Percentiles rank a stretch among this genome's conserved stretches.
Conservation (phyloP, 306 rosid species). For the Prunus armeniaca region DNA sequence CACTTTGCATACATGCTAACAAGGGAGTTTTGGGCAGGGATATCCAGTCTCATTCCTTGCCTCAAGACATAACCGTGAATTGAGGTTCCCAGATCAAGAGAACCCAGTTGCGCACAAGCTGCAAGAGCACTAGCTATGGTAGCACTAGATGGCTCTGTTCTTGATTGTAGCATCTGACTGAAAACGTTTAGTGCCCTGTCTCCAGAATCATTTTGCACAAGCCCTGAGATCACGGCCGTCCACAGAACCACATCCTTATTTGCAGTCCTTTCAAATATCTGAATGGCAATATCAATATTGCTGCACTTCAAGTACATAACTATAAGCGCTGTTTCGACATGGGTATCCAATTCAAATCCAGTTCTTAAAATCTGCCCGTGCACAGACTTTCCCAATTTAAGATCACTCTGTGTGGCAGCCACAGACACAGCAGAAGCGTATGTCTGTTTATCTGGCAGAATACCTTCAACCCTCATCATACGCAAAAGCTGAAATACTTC, state of each 20-base stretch:
- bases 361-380: conserved; percentile 64
- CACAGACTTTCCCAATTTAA: conserved; percentile 54
- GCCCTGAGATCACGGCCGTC: conserved; percentile 89
- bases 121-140: conserved; percentile 65
- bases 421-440: conserved; percentile 47
- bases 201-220: conserved; percentile 53
- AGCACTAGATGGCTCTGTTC: conserved; percentile 52
- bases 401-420: conserved; percentile 40
- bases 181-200: conserved; percentile 53
- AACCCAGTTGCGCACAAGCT: conserved; percentile 64
- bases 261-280: conserved; percentile 40
- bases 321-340: conserved; percentile 50
- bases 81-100: conserved; percentile 48
- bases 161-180: conserved; percentile 44
- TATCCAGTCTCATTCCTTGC: conserved; percentile 48
- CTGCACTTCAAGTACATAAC: conserved; percentile 59
- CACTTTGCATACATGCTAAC: conserved; percentile 77
- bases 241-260: conserved; percentile 61
- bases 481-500: conserved; percentile 39
- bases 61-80: conserved; percentile 56
- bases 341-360: conserved; percentile 53
- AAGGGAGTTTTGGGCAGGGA: conserved; percentile 69
- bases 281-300: conserved; percentile 47
- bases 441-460: conserved; percentile 50
- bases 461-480: conserved; percentile 44